phyloP scores from a whole-genome alignment of 2,329 filamentous ascomycete species.

The Pezicula radicicola region DNA sequence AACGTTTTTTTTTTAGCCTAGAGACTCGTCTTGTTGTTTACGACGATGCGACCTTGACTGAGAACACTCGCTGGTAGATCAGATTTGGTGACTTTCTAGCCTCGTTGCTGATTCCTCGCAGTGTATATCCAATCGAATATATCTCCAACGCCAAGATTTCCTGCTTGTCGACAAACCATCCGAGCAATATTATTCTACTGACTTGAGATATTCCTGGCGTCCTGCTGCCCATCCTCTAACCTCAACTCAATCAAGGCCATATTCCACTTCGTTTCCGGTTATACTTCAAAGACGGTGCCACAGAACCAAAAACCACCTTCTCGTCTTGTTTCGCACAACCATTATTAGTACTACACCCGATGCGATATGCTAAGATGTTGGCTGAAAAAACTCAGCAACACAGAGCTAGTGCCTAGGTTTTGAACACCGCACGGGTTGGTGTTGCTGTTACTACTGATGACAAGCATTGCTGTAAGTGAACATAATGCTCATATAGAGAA shows the following conservation, averaged over 20 bases:
- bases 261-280: constrained; percentile 99
- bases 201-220: constrained; percentile 98
- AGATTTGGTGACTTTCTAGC: constrained; percentile 10
- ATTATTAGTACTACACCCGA: constrained; percentile 97
- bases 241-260: constrained; percentile 93
- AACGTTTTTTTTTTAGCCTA: constrained; percentile 98
- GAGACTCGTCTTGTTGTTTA: constrained; percentile 89
- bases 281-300: constrained; percentile 99
- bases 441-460: constrained; percentile 86
- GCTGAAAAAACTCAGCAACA: constrained; percentile 96
- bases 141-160: constrained; percentile 99
- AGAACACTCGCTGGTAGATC: constrained; percentile 82
- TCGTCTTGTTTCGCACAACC: constrained; percentile 99
- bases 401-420: constrained; percentile 94
- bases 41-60: constrained; percentile 89
- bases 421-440: constrained; percentile 98
- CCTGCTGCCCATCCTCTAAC: constrained; percentile 95
- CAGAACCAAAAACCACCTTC: constrained; percentile 97
- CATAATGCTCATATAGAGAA: too few relatives aligned
- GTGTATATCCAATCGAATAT: constrained; percentile 98
- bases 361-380: constrained; percentile 98
- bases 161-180: constrained; percentile 82
- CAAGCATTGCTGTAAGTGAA: constrained; percentile 96
- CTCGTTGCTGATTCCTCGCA: too few relatives aligned
- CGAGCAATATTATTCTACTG: constrained; percentile 95